phyloP scores from a whole-genome alignment of 1,139 yeast species.

The Protomyces lactucae-debilis region DNA sequence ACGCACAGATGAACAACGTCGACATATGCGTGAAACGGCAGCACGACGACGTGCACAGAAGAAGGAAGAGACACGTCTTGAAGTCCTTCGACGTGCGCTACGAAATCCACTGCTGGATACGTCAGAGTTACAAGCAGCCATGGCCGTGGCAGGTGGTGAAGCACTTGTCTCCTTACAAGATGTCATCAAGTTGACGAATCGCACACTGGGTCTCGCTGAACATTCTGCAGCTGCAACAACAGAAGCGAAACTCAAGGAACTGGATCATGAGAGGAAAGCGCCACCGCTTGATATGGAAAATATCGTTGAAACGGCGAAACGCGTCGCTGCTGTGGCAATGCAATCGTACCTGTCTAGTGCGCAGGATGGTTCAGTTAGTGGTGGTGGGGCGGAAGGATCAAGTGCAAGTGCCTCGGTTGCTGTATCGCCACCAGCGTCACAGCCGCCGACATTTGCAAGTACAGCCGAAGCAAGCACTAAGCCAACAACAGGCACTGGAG shows the following conservation, averaged over 20 bases:
- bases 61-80: background rate
- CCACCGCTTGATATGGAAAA: background rate
- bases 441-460: background rate
- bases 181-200: background rate
- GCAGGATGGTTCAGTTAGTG: background rate
- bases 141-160: conserved; percentile 1
- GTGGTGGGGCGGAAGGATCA: background rate
- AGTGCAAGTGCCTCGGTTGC: background rate
- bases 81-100: background rate
- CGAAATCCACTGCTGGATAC: background rate
- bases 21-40: conserved; percentile 1
- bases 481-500: background rate
- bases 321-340: background rate
- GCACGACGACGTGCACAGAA: background rate
- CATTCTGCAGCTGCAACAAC: background rate
- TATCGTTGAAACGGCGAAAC: background rate
- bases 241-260: background rate
- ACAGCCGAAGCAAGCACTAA: background rate
- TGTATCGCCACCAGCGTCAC: background rate
- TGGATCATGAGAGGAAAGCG: background rate
- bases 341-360: background rate
- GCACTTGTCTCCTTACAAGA: background rate
- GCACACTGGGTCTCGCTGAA: background rate
- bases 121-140: background rate
- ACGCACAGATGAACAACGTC: background rate